Percentiles rank a stretch among this genome's conserved stretches.
phyloP scores from a whole-genome alignment of 2,329 filamentous ascomycete species.

The Aspergillus fijiensis region DNA sequence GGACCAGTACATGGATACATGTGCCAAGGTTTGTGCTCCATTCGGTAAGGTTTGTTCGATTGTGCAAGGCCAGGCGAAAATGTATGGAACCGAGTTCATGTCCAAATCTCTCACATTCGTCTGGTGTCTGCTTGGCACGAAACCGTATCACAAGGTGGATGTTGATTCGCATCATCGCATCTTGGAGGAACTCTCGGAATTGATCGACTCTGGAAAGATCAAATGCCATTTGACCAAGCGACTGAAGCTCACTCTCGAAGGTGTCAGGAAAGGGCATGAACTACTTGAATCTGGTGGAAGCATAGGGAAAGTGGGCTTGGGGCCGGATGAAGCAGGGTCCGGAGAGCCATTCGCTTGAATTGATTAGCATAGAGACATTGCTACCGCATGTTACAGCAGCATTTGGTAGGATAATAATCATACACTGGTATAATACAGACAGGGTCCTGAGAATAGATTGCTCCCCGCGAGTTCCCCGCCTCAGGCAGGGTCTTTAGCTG shows the following conservation, averaged over 20 bases:
- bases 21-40: conserved; percentile 42
- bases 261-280: conserved; percentile 42
- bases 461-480: neutral
- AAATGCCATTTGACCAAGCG: conserved; percentile 2
- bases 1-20: conserved; percentile 42
- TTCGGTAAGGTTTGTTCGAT: conserved; percentile 50
- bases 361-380: conserved; percentile 4
- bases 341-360: neutral
- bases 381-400: no score
- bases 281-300: conserved; percentile 41
- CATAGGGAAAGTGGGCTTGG: conserved; percentile 14
- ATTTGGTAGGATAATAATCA: no score
- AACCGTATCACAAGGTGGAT: conserved; percentile 42
- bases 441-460: neutral
- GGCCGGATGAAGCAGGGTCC: neutral
- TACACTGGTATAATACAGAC: neutral
- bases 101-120: conserved; percentile 46
- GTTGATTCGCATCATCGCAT: conserved; percentile 43
- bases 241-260: conserved; percentile 30
- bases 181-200: conserved; percentile 35
- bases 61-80: conserved; percentile 44
- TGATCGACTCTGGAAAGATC: conserved; percentile 13
- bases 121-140: conserved; percentile 46
- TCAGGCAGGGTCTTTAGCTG: neutral
- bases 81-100: conserved; percentile 51